phyloP scores from a whole-genome alignment of 495 filamentous ascomycete genomes.

The Astrothelium subdiscretum region DNA sequence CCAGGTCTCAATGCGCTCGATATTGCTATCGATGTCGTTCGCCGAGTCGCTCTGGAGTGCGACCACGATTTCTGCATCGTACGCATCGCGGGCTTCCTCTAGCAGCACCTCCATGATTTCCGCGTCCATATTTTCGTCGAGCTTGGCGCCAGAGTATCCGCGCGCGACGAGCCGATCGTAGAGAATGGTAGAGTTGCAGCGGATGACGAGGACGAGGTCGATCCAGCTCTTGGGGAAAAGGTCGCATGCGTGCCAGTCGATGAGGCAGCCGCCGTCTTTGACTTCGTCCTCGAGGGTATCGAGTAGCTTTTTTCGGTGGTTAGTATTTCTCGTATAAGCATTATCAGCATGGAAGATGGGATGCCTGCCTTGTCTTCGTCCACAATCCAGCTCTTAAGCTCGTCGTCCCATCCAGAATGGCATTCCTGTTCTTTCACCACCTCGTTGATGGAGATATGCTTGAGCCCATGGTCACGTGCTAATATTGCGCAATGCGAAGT shows the following conservation, averaged over 20 bases:
- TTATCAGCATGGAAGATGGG: background rate
- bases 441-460: conserved; percentile 80
- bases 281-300: conserved; percentile 80
- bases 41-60: conserved; percentile 73
- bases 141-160: conserved; percentile 69
- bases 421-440: conserved; percentile 76
- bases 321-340: background rate
- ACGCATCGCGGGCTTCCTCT: conserved; percentile 80
- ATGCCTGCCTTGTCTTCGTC: conserved; percentile 82
- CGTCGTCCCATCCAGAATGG: conserved; percentile 75
- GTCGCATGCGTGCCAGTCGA: conserved; percentile 98
- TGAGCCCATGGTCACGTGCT: conserved; percentile 59
- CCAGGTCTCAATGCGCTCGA: conserved; percentile 76
- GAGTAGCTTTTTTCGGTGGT: conserved; percentile 46
- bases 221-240: conserved; percentile 89
- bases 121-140: conserved; percentile 91
- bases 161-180: conserved; percentile 77
- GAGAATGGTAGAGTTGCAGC: conserved; percentile 62
- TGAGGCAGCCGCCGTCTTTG: conserved; percentile 70
- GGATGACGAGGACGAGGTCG: conserved; percentile 85
- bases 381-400: conserved; percentile 79
- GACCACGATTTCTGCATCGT: conserved; percentile 78
- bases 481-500: conserved; percentile 76
- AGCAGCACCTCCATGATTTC: conserved; percentile 95
- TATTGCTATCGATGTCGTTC: conserved; percentile 77